A percentile compares a stretch with the other conserved stretches of the same genome.
Evolutionary conservation across 2,329 filamentous ascomycete genomes (phyloP).

Genomic region (Fusarium fracticaudum): DNA sequence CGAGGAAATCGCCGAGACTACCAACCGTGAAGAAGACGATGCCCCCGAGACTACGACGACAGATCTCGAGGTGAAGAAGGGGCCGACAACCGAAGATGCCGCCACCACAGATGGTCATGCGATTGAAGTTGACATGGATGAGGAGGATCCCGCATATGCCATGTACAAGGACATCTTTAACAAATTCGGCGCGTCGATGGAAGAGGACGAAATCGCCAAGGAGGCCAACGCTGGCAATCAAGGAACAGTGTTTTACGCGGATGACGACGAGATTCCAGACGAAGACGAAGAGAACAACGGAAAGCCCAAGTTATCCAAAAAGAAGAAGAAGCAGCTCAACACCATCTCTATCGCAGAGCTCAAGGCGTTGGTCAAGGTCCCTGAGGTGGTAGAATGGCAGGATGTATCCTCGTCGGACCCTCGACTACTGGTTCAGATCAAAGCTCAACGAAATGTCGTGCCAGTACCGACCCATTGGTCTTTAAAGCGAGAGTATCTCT

Average conservation of each 20-base stretch:
- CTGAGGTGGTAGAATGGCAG: conserved; percentile 97
- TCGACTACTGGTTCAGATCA: conserved; percentile 89
- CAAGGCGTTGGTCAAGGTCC: conserved; percentile 89
- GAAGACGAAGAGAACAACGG: conserved; percentile 77
- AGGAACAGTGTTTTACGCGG: conserved; percentile 83
- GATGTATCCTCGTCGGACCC: conserved; percentile 93
- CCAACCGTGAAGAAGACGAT: conserved; percentile 42
- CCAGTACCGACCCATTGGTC: conserved; percentile 96
- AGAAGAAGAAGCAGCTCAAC: conserved; percentile 90
- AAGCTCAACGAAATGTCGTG: conserved; percentile 93
- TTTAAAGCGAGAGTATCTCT: conserved; percentile 95
- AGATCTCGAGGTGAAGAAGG: conserved; percentile 56
- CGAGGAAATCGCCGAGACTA: conserved; percentile 30
- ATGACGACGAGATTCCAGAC: conserved; percentile 86
- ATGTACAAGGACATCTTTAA: conserved; percentile 85
- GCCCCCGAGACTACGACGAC: conserved; percentile 48
- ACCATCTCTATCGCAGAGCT: conserved; percentile 95
- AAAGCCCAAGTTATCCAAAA: conserved; percentile 84
- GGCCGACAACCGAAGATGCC: conserved; percentile 46
- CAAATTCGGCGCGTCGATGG: conserved; percentile 76
- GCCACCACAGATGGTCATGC: conserved; percentile 59
- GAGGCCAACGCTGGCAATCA: conserved; percentile 78
- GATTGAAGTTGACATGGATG: conserved; percentile 68
- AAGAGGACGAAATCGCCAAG: conserved; percentile 70
- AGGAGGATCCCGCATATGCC: conserved; percentile 81